These are phyloP conservation scores for Geosmithia flava DNA, from an alignment of 2,329 filamentous ascomycete genomes.

Conservation along the genomic window DNA sequence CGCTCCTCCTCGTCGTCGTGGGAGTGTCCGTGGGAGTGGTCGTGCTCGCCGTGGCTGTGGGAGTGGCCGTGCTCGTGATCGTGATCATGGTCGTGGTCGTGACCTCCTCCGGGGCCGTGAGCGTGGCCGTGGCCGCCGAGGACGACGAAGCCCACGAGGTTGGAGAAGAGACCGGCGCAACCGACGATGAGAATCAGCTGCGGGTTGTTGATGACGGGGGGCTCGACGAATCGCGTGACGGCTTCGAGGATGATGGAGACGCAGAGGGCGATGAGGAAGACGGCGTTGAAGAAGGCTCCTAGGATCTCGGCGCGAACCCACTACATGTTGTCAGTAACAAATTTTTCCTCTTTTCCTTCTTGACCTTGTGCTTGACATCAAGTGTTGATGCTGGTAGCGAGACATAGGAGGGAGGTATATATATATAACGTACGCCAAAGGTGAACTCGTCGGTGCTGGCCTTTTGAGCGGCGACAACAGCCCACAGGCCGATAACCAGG, in stretches of 20 bases:
- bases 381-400: not conserved
- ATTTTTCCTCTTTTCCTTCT: not conserved
- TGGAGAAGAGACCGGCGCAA: conserved; percentile 72
- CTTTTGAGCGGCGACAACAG: conserved; percentile 77
- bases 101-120: conserved; percentile 45
- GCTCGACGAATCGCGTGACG: conserved; percentile 81
- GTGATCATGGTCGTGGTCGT: conserved; percentile 36
- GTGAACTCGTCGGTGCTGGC: conserved; percentile 86
- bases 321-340: conserved; percentile 28
- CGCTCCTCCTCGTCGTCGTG: conserved; percentile 44
- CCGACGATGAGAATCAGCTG: conserved; percentile 84
- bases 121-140: conserved; percentile 89
- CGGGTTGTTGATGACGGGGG: conserved; percentile 75
- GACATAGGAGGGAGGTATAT: not conserved
- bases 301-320: conserved; percentile 97
- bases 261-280: conserved; percentile 93
- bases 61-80: conserved; percentile 25
- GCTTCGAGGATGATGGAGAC: conserved; percentile 95
- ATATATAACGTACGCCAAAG: conserved; percentile 59
- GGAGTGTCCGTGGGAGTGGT: conserved; percentile 14
- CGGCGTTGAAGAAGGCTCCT: conserved; percentile 91
- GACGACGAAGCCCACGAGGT: conserved; percentile 77
- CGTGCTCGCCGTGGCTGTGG: conserved; percentile 18
- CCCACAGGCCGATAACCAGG: conserved; percentile 84
- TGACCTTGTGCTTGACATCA: not conserved